Conservation (phyloP, 164 flowering plant species). For the Umbellularia californica region DNA sequence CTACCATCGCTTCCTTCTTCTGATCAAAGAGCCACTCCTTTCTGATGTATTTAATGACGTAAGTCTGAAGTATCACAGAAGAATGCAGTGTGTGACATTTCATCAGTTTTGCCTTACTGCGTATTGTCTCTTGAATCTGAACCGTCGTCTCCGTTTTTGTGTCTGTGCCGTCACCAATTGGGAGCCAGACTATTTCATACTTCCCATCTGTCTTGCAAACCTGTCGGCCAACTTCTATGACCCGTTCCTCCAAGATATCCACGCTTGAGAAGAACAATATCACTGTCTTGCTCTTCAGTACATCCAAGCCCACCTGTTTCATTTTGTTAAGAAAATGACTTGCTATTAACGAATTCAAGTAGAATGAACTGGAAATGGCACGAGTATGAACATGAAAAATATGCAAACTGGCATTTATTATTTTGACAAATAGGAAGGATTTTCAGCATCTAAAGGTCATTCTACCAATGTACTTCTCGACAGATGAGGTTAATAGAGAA, state of each 20-base stretch:
- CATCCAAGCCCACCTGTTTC: slow-evolving; percentile 50
- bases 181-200: slow-evolving; percentile 84
- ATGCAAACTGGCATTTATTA: no score
- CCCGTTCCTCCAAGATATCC: no score
- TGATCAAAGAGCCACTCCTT: slow-evolving; percentile 18
- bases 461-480: no score
- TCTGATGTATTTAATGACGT: slow-evolving; percentile 22
- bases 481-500: no score
- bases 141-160: background rate
- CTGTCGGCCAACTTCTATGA: slow-evolving; percentile 8
- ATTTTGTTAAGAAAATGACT: no score
- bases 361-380: no score
- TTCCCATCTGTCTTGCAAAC: slow-evolving; percentile 42
- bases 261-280: slow-evolving; percentile 69
- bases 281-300: slow-evolving; percentile 62
- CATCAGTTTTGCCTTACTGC: slow-evolving; percentile 27
- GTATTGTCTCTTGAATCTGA: no score
- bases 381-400: no score
- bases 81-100: slow-evolving; percentile 56
- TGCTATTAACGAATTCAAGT: no score
- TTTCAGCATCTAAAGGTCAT: no score
- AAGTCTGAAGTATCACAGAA: slow-evolving; percentile 40
- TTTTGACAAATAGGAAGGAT: no score
- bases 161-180: slow-evolving; percentile 41
- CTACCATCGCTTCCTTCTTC: slow-evolving; percentile 31